phyloP scores from a whole-genome alignment of 2,329 filamentous ascomycete species.

The Pseudocercospora vitis region DNA sequence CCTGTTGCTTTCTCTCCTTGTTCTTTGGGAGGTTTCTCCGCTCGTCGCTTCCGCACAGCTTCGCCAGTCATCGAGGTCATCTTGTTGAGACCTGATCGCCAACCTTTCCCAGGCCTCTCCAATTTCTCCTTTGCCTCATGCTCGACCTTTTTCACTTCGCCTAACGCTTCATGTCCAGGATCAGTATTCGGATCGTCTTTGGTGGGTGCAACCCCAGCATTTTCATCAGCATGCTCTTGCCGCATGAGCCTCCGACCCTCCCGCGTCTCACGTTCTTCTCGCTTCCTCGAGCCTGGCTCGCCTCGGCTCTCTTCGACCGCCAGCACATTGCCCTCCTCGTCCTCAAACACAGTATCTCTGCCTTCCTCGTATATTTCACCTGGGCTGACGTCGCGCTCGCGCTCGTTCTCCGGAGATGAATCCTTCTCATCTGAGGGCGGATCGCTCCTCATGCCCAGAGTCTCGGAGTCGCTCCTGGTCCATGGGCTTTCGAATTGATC shows the following conservation, averaged over 20 bases:
- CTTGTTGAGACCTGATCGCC: slow-evolving; percentile 44
- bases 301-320: slow-evolving; percentile 57
- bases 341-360: slow-evolving; percentile 74
- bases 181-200: slow-evolving; percentile 49
- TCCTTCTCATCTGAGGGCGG: slow-evolving; percentile 26
- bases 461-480: slow-evolving; percentile 47
- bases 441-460: slow-evolving; percentile 42
- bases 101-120: slow-evolving; percentile 42
- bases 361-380: slow-evolving; percentile 81
- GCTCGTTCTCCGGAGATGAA: slow-evolving; percentile 21
- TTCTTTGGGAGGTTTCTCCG: slow-evolving; percentile 38
- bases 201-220: slow-evolving; percentile 46
- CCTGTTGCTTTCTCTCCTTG: slow-evolving; percentile 52
- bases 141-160: slow-evolving; percentile 75
- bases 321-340: slow-evolving; percentile 82
- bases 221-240: slow-evolving; percentile 47
- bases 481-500: slow-evolving; percentile 6
- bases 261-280: slow-evolving; percentile 59
- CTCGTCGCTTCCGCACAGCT: slow-evolving; percentile 42
- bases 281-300: slow-evolving; percentile 54
- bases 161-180: slow-evolving; percentile 42
- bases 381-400: slow-evolving; percentile 28
- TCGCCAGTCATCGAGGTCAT: slow-evolving; percentile 44
- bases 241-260: slow-evolving; percentile 56
- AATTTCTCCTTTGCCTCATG: slow-evolving; percentile 72